Evolutionary conservation across 2,329 filamentous ascomycete species (phyloP).

Genomic region (Stenocarpella maydis): DNA sequence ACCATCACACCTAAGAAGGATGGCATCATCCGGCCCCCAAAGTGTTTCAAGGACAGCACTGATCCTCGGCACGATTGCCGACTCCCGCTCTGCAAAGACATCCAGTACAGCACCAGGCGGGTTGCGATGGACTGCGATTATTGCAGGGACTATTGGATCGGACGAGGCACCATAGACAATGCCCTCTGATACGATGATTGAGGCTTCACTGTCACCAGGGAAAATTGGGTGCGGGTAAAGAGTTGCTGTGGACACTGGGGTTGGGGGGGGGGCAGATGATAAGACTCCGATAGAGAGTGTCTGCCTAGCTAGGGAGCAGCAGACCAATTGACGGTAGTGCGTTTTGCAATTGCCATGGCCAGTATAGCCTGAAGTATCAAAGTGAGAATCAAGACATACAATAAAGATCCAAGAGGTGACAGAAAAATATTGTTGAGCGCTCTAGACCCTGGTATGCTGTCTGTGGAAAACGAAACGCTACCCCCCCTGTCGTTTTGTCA

Average conservation of each 20-base stretch:
- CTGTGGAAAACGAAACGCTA: too few relatives aligned
- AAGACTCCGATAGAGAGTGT: background rate
- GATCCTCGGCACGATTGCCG: background rate
- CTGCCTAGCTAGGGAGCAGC: background rate
- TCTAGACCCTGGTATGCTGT: too few relatives aligned
- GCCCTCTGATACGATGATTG: background rate
- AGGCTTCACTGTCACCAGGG: background rate
- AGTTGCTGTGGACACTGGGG: background rate
- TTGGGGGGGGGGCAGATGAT: background rate
- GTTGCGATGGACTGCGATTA: background rate
- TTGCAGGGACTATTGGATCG: constrained; percentile 11
- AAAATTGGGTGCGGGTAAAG: background rate
- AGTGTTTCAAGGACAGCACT: constrained; percentile 1
- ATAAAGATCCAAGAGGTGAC: too few relatives aligned
- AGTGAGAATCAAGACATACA: too few relatives aligned
- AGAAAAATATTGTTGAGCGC: too few relatives aligned
- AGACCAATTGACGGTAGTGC: background rate
- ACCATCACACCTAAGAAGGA: background rate
- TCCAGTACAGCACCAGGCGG: background rate
- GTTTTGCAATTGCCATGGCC: background rate
- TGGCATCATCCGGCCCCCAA: background rate
- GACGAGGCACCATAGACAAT: background rate
- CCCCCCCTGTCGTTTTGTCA: too few relatives aligned
- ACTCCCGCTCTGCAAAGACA: background rate
- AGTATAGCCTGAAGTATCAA: too few relatives aligned